Conservation (phyloP, 371 early-diverging fungal genomes). For the Rhizopus stolonifer region DNA sequence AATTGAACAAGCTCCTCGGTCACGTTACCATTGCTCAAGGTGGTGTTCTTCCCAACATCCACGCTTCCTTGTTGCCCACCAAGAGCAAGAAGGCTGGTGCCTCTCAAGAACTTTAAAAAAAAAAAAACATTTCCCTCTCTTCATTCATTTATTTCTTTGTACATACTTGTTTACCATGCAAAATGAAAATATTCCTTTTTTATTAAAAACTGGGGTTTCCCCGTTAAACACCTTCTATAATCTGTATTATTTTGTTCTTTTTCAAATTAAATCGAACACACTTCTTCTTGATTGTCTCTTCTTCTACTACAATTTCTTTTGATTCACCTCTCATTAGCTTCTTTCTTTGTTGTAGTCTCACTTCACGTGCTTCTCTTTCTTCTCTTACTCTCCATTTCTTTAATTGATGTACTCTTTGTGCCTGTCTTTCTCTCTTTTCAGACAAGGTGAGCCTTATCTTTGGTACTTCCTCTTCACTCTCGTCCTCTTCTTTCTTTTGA, state of each 20-base stretch:
- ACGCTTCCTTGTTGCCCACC: too few species aligned
- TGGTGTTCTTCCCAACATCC: too few species aligned
- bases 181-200: background rate
- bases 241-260: constrained; percentile 32
- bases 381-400: constrained; percentile 47
- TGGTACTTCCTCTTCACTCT: constrained; percentile 6
- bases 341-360: constrained; percentile 25
- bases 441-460: constrained; percentile 30
- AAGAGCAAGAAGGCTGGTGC: too few species aligned
- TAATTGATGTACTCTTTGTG: constrained; percentile 39
- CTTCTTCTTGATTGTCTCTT: constrained; percentile 15
- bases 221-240: constrained; percentile 2
- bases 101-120: too few species aligned
- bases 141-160: too few species aligned
- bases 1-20: too few species aligned
- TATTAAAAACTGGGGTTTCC: background rate
- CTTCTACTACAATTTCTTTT: background rate
- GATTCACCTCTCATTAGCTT: constrained; percentile 15
- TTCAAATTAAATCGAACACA: constrained; percentile 41
- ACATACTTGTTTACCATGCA: too few species aligned
- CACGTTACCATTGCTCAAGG: too few species aligned
- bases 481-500: constrained; percentile 1
- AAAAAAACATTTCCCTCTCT: too few species aligned
- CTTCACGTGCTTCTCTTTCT: constrained; percentile 44
- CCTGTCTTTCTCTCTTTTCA: constrained; percentile 38